Evolutionary conservation across 164 flowering plant species (phyloP).

Genomic region (Santalum album): DNA sequence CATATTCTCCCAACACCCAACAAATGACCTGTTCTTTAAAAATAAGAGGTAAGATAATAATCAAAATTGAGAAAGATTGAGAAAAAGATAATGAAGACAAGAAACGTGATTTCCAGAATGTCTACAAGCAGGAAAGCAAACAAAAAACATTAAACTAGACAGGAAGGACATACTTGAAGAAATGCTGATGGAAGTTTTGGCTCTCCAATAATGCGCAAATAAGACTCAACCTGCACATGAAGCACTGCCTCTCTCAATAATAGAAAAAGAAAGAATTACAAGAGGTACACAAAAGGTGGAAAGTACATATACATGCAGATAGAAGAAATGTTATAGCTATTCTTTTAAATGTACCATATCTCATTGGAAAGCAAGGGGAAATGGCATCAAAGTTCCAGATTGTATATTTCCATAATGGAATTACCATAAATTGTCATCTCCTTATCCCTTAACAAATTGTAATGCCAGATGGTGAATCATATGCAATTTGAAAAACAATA

Average conservation of each 20-base stretch:
- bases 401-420: no score
- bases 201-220: conserved; percentile 76
- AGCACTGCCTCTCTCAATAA: conserved; percentile 1
- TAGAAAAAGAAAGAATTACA: neutral
- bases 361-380: neutral
- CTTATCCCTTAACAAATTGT: no score
- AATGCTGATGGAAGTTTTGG: conserved; percentile 93
- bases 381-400: no score
- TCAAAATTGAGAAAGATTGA: no score
- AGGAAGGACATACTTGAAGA: conserved; percentile 57
- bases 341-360: no score
- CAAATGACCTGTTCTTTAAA: conserved; percentile 66
- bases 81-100: neutral
- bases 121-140: conserved; percentile 4
- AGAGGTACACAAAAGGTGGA: neutral
- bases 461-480: no score
- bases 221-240: conserved; percentile 81
- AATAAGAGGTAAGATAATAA: conserved; percentile 1
- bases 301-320: neutral
- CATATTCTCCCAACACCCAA: conserved; percentile 99
- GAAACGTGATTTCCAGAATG: neutral
- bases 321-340: no score
- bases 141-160: conserved; percentile 10
- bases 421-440: no score
- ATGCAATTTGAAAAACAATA: no score